These are phyloP conservation scores for Papiliotrema fonsecae DNA, from an alignment of 1,284 basidiomycete genomes.

Conservation along the genomic window DNA sequence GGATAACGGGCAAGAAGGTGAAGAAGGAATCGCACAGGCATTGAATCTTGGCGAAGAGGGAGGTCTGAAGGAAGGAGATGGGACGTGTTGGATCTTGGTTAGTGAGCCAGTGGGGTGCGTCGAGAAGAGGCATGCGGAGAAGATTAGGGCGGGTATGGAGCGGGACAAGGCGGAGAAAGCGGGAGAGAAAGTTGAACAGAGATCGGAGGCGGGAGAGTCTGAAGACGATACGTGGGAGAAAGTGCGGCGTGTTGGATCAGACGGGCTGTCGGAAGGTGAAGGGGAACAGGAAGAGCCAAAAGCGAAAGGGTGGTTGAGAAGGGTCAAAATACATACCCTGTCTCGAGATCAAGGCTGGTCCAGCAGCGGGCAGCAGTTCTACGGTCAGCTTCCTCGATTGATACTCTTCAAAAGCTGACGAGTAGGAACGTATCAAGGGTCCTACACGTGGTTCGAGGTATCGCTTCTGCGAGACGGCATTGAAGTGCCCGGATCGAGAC, in stretches of 20 bases:
- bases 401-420: background rate
- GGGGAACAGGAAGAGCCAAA: background rate
- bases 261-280: background rate
- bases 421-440: slow-evolving; percentile 34
- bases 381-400: slow-evolving; percentile 23
- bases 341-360: slow-evolving; percentile 43
- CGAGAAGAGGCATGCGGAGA: background rate
- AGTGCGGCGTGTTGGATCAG: background rate
- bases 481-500: slow-evolving; percentile 28
- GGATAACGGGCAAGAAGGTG: slow-evolving; percentile 26
- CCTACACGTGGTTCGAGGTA: slow-evolving; percentile 42
- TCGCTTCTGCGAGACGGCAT: slow-evolving; percentile 28
- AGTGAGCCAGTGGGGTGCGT: slow-evolving; percentile 29
- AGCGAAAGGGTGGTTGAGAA: slow-evolving; percentile 16
- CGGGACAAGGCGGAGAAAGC: background rate
- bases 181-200: slow-evolving; percentile 1
- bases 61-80: slow-evolving; percentile 20
- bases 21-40: slow-evolving; percentile 6
- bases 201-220: background rate
- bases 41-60: slow-evolving; percentile 5
- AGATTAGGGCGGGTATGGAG: background rate
- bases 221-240: background rate
- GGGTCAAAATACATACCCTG: slow-evolving; percentile 28
- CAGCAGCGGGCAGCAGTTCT: slow-evolving; percentile 9
- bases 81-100: slow-evolving; percentile 32